Evolutionary conservation across 345 rosid genomes (phyloP), one percentile per base, ranked within the genome.

Genomic region (Orychophragmus violaceus): DNA sequence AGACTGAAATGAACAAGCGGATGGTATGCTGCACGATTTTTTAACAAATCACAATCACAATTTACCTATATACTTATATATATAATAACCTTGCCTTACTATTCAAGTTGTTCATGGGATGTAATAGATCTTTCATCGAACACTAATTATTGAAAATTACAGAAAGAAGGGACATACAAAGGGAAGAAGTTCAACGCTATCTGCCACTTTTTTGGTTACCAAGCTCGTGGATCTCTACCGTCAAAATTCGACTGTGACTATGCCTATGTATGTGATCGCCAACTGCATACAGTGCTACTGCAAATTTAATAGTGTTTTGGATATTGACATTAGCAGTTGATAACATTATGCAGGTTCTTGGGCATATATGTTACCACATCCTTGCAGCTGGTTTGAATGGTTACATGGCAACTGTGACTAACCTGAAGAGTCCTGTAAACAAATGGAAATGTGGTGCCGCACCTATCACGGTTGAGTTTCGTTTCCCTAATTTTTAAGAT

Each of bases 381-480:
- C 81, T 94, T 27, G 97, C 97, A 48, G 97, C 96, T 77, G 89
- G 87, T 77, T 74, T 94, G 80, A 94, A 87, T 57, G 96, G 99
- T 53, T 94, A 88, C 86, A 85, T 94, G 99, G 91, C 97, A 42
- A 94, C 97, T 61, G 46, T 88, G 49, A 88, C 95, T 62, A 94
- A 94, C 77, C 75, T 94, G 49, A 94, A 88, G 85, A 82, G 82
- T 71, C 95, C 92, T 63, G 81, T 80, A 44, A 94, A 88, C 79
- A 94, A 85, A 79, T 94, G 99, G 99, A 83, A 84, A 0, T 94
- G 97, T 66, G 92, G 95, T 42, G 97, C 97, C 67, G 94, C 98
- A 77, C 98, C 98, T 12, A 75, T 90, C n/a, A 68, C 92, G 62
- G 98, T 93, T 81, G 48, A 69, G 80, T 78, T 81, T 76, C 59